These are phyloP conservation scores for Apophysomyces trapeziformis DNA, from an alignment of 371 early-diverging fungal genomes.

Conservation along the genomic window DNA sequence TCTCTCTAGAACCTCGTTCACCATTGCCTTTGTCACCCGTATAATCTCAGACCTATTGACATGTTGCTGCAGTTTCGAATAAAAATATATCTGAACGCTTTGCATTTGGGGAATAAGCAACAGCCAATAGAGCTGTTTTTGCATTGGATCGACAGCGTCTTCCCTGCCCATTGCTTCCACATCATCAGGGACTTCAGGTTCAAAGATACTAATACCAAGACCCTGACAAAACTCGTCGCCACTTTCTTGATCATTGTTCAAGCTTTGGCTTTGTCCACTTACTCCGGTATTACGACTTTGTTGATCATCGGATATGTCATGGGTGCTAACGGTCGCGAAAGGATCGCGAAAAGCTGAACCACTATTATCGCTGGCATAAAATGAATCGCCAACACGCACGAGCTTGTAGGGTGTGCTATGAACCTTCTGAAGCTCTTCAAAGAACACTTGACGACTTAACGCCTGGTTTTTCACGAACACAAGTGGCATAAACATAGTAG, in stretches of 20 bases:
- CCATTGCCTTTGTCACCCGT: constrained; percentile 58
- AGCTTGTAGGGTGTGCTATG: constrained; percentile 56
- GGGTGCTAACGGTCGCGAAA: background rate
- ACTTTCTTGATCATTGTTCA: constrained; percentile 12
- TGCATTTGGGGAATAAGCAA: constrained; percentile 61
- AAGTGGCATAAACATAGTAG: constrained; percentile 62
- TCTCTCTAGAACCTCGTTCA: constrained; percentile 63
- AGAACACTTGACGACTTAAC: constrained; percentile 59
- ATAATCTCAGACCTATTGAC: constrained; percentile 64
- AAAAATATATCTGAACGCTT: constrained; percentile 70
- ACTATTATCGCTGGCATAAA: constrained; percentile 62
- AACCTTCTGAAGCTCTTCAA: constrained; percentile 59
- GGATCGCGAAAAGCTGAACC: background rate
- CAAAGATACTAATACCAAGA: constrained; percentile 49
- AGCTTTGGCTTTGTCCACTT: background rate
- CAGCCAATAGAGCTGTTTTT: constrained; percentile 67
- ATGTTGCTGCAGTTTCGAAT: constrained; percentile 65
- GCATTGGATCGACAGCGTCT: background rate
- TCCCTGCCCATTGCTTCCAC: constrained; percentile 12
- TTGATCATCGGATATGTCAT: constrained; percentile 3
- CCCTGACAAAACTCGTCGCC: constrained; percentile 52
- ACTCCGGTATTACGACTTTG: constrained; percentile 8
- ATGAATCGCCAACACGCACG: constrained; percentile 60
- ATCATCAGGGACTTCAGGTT: constrained; percentile 30
- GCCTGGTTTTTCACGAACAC: constrained; percentile 61